Evolutionary conservation across 129 eudicot species (phyloP), one percentile per base, ranked within the genome.

Genomic region (Kitagawia praeruptora): DNA sequence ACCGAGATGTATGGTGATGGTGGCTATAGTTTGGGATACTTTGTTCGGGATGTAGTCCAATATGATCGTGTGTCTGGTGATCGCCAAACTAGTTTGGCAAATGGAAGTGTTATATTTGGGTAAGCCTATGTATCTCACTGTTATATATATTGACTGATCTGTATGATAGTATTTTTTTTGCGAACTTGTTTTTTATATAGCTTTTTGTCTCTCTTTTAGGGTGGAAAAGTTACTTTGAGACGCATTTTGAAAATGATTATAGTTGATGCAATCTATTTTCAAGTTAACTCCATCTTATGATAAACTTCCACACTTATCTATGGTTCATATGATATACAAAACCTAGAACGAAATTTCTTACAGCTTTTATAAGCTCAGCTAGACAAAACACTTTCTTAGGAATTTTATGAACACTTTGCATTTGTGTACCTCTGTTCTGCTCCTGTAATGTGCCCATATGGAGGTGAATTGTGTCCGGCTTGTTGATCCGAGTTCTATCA

Each of bases 71-170:
- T 93, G 51, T 90, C 98, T 64, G 98, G 96, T 38, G 98, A 93
- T 87, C 86, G 86, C 63, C 85, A 93, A 81, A 93, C 98, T 39
- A 87, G 81, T 54, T 76, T 89, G 49, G 87, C 93, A 56, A 93
- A 91, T 82, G 98, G 96, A 85, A 91, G 81, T 85, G 96, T 93
- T 77, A 80, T 85, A 46, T 93, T 93, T 83, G 98, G 98, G 98
- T 91, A 81, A 73, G 77, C 73, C 45, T 44, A 77, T 45, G 78
- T 66, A 48, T 44, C 18, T 74, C 75, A 11, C 25, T 45, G 46
- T 70, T 18, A 13, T 14, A 38, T 37, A 16, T 56, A 21, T 61
- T 61, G 6, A 61, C 37, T 61, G 34, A n/a, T 25, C 42, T 15
- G 73, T 31, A 27, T 67, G 9, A 2, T 71, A 41, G 7, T 71